Evolutionary conservation across 345 rosid species (phyloP), one percentile per base, ranked within the genome.

Genomic region (Noccaea bulbosa): DNA sequence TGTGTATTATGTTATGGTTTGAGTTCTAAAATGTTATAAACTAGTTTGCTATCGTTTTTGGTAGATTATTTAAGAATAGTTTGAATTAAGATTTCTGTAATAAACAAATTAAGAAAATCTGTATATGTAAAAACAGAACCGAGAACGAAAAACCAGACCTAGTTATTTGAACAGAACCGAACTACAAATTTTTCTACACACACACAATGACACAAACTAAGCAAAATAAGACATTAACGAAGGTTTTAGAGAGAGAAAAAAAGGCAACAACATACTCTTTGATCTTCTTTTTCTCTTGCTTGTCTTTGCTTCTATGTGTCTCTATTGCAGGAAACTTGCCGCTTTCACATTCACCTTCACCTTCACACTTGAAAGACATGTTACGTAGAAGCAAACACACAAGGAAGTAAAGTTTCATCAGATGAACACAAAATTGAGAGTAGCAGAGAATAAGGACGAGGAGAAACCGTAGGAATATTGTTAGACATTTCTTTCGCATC

Each of bases 261-360:
- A 30, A 35, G 27, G 3, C 4, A 68, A 45, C 69, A 88, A 67
- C 71, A 43, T 39, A 82, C 61, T 66, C 65, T 76, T 51, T 81
- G 78, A 59, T 85, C 40, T 27, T 82, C 71, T 37, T 81, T 69
- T 75, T 75, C 72, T 77, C 80, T 35, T 52, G 68, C 71, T 45
- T 81, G 11, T 17, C 84, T 44, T 35, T 83, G 54, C 49, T 86
- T 52, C 32, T 84, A 4, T 73, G 78, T 52, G 39, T 69, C 16
- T 78, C 87, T 11, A 57, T 11, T 53, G 94, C 84, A 12, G 85
- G 88, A 64, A 89, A 59, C 10, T n/a, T n/a, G n/a, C n/a, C n/a
- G n/a, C n/a, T 85, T 15, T 65, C 82, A 55, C 87, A 82, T 64
- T 76, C 90, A 0, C 88, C 86, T 7, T 65, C 82, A 54, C 89